Evolutionary conservation across 2,329 filamentous ascomycete species (phyloP).

Genomic region (Diplodia scrobiculata): DNA sequence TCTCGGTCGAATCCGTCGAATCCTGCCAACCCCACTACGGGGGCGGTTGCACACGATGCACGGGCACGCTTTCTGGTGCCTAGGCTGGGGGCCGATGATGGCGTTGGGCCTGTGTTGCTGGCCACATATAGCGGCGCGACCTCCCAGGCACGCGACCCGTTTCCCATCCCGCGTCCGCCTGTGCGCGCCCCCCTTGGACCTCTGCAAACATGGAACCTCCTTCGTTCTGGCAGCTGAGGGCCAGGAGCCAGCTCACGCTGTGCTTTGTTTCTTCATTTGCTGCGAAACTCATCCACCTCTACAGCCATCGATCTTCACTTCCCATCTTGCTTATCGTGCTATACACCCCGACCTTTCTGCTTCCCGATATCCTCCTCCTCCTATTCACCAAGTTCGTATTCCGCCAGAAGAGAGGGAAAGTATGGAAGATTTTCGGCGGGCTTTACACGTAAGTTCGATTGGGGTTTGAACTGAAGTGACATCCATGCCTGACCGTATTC

Average conservation of each 20-base stretch:
- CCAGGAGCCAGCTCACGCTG: conserved; percentile 36
- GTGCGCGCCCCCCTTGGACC: background rate
- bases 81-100: background rate
- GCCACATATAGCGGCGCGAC: background rate
- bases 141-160: conserved; percentile 3
- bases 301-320: conserved; percentile 40
- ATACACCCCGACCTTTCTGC: conserved; percentile 44
- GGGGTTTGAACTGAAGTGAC: too few relatives aligned
- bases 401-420: conserved; percentile 24
- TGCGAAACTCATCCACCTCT: conserved; percentile 42
- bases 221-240: conserved; percentile 8
- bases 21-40: background rate
- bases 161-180: conserved; percentile 5
- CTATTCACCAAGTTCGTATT: conserved; percentile 39
- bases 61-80: background rate
- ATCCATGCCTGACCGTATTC: background rate
- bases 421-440: conserved; percentile 34
- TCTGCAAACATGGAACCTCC: conserved; percentile 3
- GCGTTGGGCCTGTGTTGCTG: background rate
- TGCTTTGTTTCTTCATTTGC: conserved; percentile 40
- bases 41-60: background rate
- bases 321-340: conserved; percentile 42
- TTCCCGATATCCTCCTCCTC: conserved; percentile 42
- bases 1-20: background rate
- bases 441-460: conserved; percentile 37